phyloP scores from a whole-genome alignment of 2,329 filamentous ascomycete genomes.

The Mollisia scopiformis region DNA sequence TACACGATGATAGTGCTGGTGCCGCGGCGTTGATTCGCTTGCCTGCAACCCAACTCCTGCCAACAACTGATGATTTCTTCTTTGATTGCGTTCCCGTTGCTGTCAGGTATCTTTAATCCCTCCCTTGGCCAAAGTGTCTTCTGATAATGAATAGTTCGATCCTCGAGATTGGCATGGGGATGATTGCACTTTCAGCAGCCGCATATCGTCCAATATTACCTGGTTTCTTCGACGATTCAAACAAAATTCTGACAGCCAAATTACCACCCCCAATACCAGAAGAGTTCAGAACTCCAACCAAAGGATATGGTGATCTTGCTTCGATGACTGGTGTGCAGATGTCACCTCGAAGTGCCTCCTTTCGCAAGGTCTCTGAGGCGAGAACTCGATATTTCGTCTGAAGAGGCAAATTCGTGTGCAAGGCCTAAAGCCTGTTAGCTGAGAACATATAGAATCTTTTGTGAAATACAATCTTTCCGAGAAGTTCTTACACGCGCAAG shows the following conservation, averaged over 20 bases:
- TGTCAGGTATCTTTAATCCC: constrained; percentile 1
- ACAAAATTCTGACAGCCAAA: not conserved
- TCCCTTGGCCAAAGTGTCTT: not conserved
- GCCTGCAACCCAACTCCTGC: constrained; percentile 5
- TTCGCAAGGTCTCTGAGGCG: not conserved
- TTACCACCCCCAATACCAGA: not conserved
- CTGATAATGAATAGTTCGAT: constrained; percentile 4
- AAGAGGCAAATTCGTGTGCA: too few relatives aligned
- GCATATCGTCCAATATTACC: constrained; percentile 10
- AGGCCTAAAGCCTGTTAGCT: too few relatives aligned
- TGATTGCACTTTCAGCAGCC: constrained; percentile 8
- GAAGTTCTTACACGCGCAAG: too few relatives aligned
- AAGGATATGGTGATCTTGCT: not conserved
- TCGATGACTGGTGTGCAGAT: not conserved
- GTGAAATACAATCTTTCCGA: too few relatives aligned
- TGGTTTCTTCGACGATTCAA: not conserved
- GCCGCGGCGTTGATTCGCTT: constrained; percentile 8
- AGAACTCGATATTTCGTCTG: not conserved
- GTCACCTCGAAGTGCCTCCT: not conserved
- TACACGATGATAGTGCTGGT: constrained; percentile 8
- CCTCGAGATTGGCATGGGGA: constrained; percentile 10
- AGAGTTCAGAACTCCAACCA: not conserved
- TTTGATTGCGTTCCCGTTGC: constrained; percentile 14
- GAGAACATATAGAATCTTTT: too few relatives aligned
- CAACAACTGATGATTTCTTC: constrained; percentile 16